phyloP scores from a whole-genome alignment of 768 basidiomycete genomes.

The Cystobasidium tubakii region DNA sequence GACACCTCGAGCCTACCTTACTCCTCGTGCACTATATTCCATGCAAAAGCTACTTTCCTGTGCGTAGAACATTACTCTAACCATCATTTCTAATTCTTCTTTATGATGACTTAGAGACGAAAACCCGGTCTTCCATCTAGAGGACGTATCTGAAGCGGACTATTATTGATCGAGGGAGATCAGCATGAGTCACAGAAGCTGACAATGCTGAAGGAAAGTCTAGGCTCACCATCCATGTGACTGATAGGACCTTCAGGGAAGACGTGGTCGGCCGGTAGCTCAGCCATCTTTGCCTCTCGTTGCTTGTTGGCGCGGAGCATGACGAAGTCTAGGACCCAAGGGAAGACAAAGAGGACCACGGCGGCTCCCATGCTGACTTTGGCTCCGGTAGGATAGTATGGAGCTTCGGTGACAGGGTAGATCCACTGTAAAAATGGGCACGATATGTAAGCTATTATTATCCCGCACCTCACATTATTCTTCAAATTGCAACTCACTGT shows the following conservation, averaged over 20 bases:
- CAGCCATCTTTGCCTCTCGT: constrained; percentile 4
- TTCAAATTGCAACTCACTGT: constrained; percentile 18
- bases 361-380: constrained; percentile 21
- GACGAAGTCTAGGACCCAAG: not conserved
- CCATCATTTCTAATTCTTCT: too few species aligned
- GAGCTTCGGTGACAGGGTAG: constrained; percentile 9
- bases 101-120: too few species aligned
- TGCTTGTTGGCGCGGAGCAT: constrained; percentile 7
- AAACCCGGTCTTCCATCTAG: not conserved
- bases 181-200: too few species aligned
- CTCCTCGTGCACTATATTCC: too few species aligned
- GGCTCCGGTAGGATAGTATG: constrained; percentile 16
- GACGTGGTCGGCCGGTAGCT: constrained; percentile 23
- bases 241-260: constrained; percentile 7
- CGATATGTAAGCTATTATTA: too few species aligned
- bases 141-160: constrained; percentile 11
- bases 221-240: constrained; percentile 1
- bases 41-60: too few species aligned
- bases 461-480: too few species aligned
- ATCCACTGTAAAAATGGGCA: not conserved
- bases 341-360: not conserved
- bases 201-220: too few species aligned
- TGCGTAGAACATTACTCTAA: too few species aligned
- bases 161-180: not conserved
- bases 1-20: too few species aligned